phyloP scores from a whole-genome alignment of 345 rosid species.

The Camelina hispida region DNA sequence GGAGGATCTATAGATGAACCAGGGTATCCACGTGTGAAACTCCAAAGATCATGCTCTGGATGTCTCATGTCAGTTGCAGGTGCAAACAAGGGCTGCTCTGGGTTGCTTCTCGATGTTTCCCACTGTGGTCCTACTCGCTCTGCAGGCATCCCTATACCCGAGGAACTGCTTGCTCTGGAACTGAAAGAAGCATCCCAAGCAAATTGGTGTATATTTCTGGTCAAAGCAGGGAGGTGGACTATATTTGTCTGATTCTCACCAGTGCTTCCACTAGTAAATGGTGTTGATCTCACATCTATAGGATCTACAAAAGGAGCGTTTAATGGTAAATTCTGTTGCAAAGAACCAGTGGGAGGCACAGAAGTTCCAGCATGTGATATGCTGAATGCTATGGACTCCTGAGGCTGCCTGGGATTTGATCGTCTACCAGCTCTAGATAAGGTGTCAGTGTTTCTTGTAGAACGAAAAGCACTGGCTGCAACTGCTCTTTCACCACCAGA shows the following conservation, averaged over 20 bases:
- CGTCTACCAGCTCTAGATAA: conserved; percentile 56
- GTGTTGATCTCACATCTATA: conserved; percentile 54
- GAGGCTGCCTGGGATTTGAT: conserved; percentile 55
- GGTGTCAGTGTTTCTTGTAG: conserved; percentile 51
- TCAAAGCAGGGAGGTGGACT: conserved; percentile 52
- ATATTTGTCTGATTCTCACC: conserved; percentile 54
- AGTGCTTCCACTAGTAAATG: conserved; percentile 45
- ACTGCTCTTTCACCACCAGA: conserved; percentile 53
- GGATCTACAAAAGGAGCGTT: conserved; percentile 52
- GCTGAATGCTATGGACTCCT: conserved; percentile 55
- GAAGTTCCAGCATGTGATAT: conserved; percentile 53
- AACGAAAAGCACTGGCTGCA: conserved; percentile 54
- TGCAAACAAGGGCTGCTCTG: conserved; percentile 61
- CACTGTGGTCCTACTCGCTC: conserved; percentile 47
- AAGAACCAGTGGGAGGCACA: conserved; percentile 49
- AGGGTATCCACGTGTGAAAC: conserved; percentile 56
- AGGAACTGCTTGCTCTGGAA: conserved; percentile 55
- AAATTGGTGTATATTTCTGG: conserved; percentile 57
- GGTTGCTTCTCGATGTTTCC: conserved; percentile 59
- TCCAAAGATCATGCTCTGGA: conserved; percentile 70
- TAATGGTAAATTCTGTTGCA: conserved; percentile 51
- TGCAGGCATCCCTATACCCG: conserved; percentile 53
- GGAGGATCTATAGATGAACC: conserved; percentile 51
- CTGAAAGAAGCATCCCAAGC: conserved; percentile 59
- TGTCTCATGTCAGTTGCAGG: conserved; percentile 59